Evolutionary conservation across 2,329 filamentous ascomycete genomes (phyloP).

Genomic region (Tolypocladium endophyticum): DNA sequence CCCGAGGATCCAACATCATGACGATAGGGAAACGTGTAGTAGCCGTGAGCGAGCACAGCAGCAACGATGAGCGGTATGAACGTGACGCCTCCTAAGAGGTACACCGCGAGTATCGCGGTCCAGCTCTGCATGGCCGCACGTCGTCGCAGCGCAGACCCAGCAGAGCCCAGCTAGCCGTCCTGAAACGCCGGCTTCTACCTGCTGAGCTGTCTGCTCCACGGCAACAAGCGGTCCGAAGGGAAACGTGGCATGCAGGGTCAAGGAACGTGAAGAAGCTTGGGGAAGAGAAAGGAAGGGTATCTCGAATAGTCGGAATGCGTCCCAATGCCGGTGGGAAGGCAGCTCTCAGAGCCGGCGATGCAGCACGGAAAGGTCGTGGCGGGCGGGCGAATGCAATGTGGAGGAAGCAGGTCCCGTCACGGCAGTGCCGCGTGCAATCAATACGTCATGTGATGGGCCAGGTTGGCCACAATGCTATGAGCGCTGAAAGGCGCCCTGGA

Average conservation of each 20-base stretch:
- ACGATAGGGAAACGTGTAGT: constrained; percentile 54
- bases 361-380: not conserved
- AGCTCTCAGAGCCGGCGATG: not conserved
- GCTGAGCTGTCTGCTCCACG: not conserved
- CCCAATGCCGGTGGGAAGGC: not conserved
- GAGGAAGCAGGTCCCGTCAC: not conserved
- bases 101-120: constrained; percentile 57
- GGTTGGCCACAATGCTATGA: constrained; percentile 1
- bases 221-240: constrained; percentile 3
- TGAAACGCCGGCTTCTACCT: not conserved
- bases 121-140: constrained; percentile 35
- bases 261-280: not conserved
- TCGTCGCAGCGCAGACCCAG: not conserved
- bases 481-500: not conserved
- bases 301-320: not conserved
- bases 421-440: constrained; percentile 2
- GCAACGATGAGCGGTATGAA: constrained; percentile 66
- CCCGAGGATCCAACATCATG: constrained; percentile 22
- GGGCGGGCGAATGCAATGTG: not conserved
- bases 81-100: constrained; percentile 78
- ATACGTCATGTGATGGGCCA: constrained; percentile 11
- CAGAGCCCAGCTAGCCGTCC: not conserved
- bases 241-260: constrained; percentile 3
- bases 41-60: constrained; percentile 53
- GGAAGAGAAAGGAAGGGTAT: not conserved